Conservation (phyloP, 768 basidiomycete species). For the Boletus reticuloceps region DNA sequence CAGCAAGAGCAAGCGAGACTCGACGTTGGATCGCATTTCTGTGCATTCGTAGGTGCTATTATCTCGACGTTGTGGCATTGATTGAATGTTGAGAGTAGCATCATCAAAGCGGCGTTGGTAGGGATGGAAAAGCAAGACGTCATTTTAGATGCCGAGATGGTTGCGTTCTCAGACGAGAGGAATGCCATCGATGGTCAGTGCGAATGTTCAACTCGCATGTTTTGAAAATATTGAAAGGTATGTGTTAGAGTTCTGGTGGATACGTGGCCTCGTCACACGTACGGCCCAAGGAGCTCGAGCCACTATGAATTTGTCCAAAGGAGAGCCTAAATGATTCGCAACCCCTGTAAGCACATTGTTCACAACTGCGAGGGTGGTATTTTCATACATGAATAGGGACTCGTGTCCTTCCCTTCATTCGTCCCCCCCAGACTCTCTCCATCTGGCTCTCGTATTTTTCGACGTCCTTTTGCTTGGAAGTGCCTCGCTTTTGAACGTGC, state of each 20-base stretch:
- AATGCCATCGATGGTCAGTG: conserved; percentile 66
- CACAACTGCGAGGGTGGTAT: not conserved
- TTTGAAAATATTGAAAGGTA: not conserved
- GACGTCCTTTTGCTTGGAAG: conserved; percentile 74
- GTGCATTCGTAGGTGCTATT: conserved; percentile 45
- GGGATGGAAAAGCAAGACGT: conserved; percentile 39
- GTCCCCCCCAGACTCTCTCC: conserved; percentile 40
- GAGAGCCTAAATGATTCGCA: conserved; percentile 21
- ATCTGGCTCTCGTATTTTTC: conserved; percentile 84
- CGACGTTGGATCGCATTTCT: conserved; percentile 71
- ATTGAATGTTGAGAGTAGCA: conserved; percentile 32
- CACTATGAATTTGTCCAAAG: conserved; percentile 18
- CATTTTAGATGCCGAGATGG: conserved; percentile 86
- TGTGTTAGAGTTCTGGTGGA: conserved; percentile 72
- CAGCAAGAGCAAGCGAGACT: conserved; percentile 85
- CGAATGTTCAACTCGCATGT: not conserved
- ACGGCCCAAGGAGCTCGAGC: conserved; percentile 57
- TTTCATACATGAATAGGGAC: conserved; percentile 22
- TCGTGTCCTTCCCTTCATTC: conserved; percentile 44
- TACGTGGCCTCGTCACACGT: conserved; percentile 54
- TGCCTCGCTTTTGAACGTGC: conserved; percentile 47
- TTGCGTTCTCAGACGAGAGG: conserved; percentile 64
- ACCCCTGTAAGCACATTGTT: conserved; percentile 14
- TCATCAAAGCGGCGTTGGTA: conserved; percentile 61
- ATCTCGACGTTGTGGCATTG: not conserved